Evolutionary conservation across 208 protist genomes (phyloP).

Genomic region (Acanthamoeba royreba): DNA sequence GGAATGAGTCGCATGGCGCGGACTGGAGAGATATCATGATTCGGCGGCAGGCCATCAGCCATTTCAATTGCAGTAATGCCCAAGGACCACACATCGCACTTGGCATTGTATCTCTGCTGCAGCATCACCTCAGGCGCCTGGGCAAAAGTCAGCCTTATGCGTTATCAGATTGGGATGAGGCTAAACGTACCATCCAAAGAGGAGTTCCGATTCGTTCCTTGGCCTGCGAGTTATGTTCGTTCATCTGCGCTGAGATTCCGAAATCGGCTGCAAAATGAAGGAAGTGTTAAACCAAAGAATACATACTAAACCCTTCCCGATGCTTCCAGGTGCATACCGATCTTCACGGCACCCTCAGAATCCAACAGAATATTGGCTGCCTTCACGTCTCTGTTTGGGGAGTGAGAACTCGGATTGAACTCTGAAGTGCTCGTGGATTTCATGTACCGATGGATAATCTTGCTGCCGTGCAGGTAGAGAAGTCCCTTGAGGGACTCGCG

Average conservation of each 20-base stretch:
- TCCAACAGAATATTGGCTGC: conserved; percentile 3
- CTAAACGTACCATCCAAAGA: background rate
- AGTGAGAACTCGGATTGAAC: background rate
- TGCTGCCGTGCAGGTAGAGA: background rate
- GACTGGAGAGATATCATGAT: background rate
- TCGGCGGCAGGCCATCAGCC: background rate
- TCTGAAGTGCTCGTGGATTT: background rate
- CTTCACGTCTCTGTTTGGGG: background rate
- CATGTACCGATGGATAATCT: background rate
- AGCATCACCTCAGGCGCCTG: conserved; percentile 10
- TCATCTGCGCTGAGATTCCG: background rate
- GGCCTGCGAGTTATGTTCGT: background rate
- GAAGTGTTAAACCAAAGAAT: background rate
- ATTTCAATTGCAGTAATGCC: conserved; percentile 5
- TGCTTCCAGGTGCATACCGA: background rate
- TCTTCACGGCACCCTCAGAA: background rate
- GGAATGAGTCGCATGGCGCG: background rate
- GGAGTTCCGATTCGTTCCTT: background rate
- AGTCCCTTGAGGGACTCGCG: background rate
- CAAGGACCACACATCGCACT: conserved; percentile 1
- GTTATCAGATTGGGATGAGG: background rate
- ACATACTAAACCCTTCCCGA: background rate
- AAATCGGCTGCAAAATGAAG: background rate
- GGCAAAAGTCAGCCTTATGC: background rate
- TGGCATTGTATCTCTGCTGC: background rate